Evolutionary conservation across 108 stramenopile genomes (phyloP), one percentile per base, ranked within the genome.

Genomic region (Aureococcus anophagefferens): DNA sequence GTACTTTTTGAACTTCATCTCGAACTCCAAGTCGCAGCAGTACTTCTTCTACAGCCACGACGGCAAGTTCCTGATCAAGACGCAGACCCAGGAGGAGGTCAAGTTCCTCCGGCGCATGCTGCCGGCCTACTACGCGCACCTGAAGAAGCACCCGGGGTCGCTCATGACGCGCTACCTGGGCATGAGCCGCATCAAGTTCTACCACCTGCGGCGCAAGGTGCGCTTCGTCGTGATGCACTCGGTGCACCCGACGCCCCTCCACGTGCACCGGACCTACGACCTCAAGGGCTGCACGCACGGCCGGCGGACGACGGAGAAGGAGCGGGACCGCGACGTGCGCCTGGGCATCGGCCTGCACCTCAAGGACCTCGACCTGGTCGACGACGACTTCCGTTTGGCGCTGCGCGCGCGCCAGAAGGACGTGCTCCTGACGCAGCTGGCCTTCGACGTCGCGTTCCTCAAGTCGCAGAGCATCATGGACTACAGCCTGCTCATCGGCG

Each of bases 41-140:
- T 99, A 97, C 76, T 97, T 99, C 81, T 99, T 99, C 77, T 99
- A 96, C 70, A 95, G 94, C 13, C 93, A 92, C 77, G 98, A 99
- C 79, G 98, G 96, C 66, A 89, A 87, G 68, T 97, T 90, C 70
- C 93, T 97, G 93, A 94, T 97, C 82, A 97, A 95, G 79, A 95
- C 94, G 40, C 95, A 96, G 94, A 96, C 94, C 11, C 91, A 96
- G 73, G 89, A 89, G 28, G 98, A 99, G 79, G 92, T 88, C 68
- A 96, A 95, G 84, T 97, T 96, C 72, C 80, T 97, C 69, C 86
- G 82, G n/a, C 73, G 85, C 31, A 90, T 94, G 76, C 77, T 96
- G 45, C 95, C 96, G 0, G 92, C 96, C 74, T 99, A 99, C 80
- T 99, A 94, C 84, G 86, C 86, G 46, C 91, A 97, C 80, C 86